Conservation (phyloP, 257 asterid species). For the Fraxinus americana region DNA sequence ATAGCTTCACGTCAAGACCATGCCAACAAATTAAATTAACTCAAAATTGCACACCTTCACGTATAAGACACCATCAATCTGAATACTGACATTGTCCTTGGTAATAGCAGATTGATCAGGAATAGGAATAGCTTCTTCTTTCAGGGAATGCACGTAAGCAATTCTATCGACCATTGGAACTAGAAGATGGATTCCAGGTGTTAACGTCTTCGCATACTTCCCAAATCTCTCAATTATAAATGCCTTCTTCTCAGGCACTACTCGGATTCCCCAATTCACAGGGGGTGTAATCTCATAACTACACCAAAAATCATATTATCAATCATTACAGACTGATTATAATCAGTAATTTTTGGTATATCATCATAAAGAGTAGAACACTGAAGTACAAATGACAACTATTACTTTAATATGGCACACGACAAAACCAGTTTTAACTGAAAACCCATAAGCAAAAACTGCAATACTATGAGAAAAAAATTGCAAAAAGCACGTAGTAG, state of each 20-base stretch:
- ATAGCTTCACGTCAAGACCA: conserved; percentile 18
- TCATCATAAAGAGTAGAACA: conserved; percentile 4
- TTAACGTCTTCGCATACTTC: conserved; percentile 67
- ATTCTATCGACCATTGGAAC: conserved; percentile 80
- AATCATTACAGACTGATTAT: neutral
- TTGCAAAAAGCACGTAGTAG: neutral
- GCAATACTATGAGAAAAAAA: conserved; percentile 3
- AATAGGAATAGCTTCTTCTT: conserved; percentile 81
- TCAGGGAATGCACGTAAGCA: conserved; percentile 82
- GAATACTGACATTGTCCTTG: conserved; percentile 85
- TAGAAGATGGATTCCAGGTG: conserved; percentile 81
- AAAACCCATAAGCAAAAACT: conserved; percentile 1
- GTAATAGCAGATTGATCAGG: conserved; percentile 85
- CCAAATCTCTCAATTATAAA: conserved; percentile 85
- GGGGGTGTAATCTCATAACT: conserved; percentile 69
- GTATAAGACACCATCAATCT: conserved; percentile 80
- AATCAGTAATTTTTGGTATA: neutral
- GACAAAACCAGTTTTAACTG: neutral
- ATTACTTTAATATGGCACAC: too few species aligned
- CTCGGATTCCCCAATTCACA: conserved; percentile 75
- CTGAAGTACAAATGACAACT: neutral
- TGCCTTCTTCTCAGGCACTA: conserved; percentile 90
- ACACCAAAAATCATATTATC: conserved; percentile 21
- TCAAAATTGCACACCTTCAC: conserved; percentile 51
- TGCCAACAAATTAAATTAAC: conserved; percentile 6